A percentile compares a stretch with the other conserved stretches of the same genome.
Evolutionary conservation across 2,329 filamentous ascomycete genomes (phyloP).

Genomic region (Thelonectria blattea): DNA sequence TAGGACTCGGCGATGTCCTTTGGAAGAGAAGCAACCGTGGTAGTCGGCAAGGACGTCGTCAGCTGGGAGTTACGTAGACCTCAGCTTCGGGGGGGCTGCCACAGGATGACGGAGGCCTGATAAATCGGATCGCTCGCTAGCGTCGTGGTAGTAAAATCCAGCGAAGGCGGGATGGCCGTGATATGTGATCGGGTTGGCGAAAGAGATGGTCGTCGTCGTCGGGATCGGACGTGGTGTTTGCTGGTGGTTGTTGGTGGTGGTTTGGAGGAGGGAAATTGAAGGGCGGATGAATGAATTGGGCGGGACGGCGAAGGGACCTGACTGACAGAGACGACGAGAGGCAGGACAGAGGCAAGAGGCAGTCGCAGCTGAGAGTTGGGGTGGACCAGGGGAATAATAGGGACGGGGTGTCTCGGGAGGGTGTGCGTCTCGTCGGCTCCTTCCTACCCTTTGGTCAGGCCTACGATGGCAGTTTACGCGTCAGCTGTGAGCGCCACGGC

Average conservation of each 20-base stretch:
- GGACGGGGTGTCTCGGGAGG: slow-evolving; percentile 42
- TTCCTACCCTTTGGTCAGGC: slow-evolving; percentile 36
- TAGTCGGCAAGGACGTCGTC: slow-evolving; percentile 37
- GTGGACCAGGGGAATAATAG: slow-evolving; percentile 44
- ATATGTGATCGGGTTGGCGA: slow-evolving; percentile 10
- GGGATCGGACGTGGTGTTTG: slow-evolving; percentile 9
- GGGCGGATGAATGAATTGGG: slow-evolving; percentile 32
- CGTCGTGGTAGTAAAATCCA: slow-evolving; percentile 18
- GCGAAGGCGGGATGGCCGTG: slow-evolving; percentile 25
- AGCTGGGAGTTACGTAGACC: slow-evolving; percentile 38
- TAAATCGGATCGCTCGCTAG: slow-evolving; percentile 26
- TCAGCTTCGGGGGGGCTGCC: slow-evolving; percentile 31
- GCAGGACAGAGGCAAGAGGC: slow-evolving; percentile 27
- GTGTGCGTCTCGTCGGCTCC: slow-evolving; percentile 38
- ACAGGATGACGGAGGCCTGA: slow-evolving; percentile 33
- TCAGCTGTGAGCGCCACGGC: slow-evolving; percentile 41
- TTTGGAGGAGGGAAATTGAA: slow-evolving; percentile 26
- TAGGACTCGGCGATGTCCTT: slow-evolving; percentile 17
- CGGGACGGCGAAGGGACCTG: slow-evolving; percentile 27
- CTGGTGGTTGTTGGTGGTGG: slow-evolving; percentile 28
- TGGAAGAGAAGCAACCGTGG: slow-evolving; percentile 20
- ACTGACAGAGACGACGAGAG: slow-evolving; percentile 24
- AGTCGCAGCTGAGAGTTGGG: slow-evolving; percentile 38
- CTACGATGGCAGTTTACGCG: slow-evolving; percentile 46
- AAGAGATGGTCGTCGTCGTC: slow-evolving; percentile 21